phyloP scores from a whole-genome alignment of 495 filamentous ascomycete species.

The Lepraria neglecta region DNA sequence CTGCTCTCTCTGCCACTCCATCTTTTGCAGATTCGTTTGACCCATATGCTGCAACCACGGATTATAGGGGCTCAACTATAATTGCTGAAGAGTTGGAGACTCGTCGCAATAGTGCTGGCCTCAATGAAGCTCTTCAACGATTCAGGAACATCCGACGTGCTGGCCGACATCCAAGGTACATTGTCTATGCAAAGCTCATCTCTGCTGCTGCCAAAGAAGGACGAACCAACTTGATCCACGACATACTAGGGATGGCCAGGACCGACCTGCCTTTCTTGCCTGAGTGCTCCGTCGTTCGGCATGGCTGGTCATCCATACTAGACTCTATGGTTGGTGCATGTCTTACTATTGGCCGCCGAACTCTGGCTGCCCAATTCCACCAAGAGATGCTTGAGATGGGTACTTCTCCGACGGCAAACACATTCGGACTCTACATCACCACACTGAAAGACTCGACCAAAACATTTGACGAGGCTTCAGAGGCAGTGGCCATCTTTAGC shows the following conservation, averaged over 20 bases:
- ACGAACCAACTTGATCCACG: constrained; percentile 71
- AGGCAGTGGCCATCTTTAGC: constrained; percentile 95
- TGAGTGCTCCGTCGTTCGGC: constrained; percentile 76
- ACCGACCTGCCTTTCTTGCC: constrained; percentile 76
- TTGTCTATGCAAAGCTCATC: constrained; percentile 93
- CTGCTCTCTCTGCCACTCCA: constrained; percentile 35
- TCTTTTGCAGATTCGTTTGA: constrained; percentile 73
- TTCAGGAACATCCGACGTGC: constrained; percentile 89
- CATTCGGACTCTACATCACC: constrained; percentile 96
- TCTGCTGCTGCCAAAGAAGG: constrained; percentile 77
- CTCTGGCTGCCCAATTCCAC: constrained; percentile 76
- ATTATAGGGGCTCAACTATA: constrained; percentile 82
- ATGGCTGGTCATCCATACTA: constrained; percentile 90
- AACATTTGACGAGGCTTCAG: constrained; percentile 93
- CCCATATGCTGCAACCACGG: constrained; percentile 80
- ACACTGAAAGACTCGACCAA: constrained; percentile 93
- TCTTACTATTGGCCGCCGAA: constrained; percentile 73
- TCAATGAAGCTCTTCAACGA: constrained; percentile 73
- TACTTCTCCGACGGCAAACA: constrained; percentile 88
- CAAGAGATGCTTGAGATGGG: constrained; percentile 84
- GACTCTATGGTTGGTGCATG: constrained; percentile 95
- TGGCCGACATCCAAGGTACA: constrained; percentile 87
- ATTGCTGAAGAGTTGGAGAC: constrained; percentile 84
- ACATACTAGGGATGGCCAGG: constrained; percentile 81
- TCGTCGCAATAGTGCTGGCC: constrained; percentile 57